These are phyloP conservation scores for Fusarium proliferatum DNA, from an alignment of 2,329 filamentous ascomycete genomes.

Conservation along the genomic window DNA sequence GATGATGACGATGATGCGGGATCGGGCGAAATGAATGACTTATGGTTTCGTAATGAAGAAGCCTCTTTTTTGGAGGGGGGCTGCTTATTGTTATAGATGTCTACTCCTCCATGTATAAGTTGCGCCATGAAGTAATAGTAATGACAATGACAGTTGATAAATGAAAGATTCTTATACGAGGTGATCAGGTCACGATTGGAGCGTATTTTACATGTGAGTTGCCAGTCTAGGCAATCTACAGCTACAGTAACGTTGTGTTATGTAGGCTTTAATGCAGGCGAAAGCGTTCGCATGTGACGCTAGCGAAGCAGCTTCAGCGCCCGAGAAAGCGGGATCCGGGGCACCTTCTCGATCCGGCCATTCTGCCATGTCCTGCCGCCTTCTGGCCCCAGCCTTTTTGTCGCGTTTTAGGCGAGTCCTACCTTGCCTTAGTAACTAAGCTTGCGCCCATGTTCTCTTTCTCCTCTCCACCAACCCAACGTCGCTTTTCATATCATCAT, in stretches of 20 bases:
- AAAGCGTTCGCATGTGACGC: slow-evolving; percentile 40
- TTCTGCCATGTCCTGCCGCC: slow-evolving; percentile 47
- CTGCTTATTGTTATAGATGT: slow-evolving; percentile 3
- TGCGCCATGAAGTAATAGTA: slow-evolving; percentile 25
- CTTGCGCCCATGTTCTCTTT: slow-evolving; percentile 40
- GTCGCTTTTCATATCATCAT: slow-evolving; percentile 28
- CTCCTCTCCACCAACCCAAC: slow-evolving; percentile 40
- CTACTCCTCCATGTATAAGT: not conserved
- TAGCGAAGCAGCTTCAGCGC: slow-evolving; percentile 25
- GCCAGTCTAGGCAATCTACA: not conserved
- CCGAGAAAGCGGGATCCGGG: slow-evolving; percentile 24
- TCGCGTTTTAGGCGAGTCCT: slow-evolving; percentile 37
- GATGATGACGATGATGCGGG: not conserved
- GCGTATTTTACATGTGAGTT: slow-evolving; percentile 7
- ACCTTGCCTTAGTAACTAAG: not conserved
- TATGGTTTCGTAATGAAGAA: slow-evolving; percentile 10
- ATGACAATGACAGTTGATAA: slow-evolving; percentile 13
- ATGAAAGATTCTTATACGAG: not conserved
- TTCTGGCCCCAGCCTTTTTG: slow-evolving; percentile 42
- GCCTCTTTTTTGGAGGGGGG: not conserved
- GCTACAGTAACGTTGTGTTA: slow-evolving; percentile 11
- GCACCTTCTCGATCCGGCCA: slow-evolving; percentile 38
- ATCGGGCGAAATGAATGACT: slow-evolving; percentile 26
- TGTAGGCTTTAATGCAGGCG: slow-evolving; percentile 28
- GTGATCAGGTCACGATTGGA: not conserved